A percentile compares a stretch with the other conserved stretches of the same genome.
phyloP scores from a whole-genome alignment of 176 grass and related monocot species.

The Carex pumila region DNA sequence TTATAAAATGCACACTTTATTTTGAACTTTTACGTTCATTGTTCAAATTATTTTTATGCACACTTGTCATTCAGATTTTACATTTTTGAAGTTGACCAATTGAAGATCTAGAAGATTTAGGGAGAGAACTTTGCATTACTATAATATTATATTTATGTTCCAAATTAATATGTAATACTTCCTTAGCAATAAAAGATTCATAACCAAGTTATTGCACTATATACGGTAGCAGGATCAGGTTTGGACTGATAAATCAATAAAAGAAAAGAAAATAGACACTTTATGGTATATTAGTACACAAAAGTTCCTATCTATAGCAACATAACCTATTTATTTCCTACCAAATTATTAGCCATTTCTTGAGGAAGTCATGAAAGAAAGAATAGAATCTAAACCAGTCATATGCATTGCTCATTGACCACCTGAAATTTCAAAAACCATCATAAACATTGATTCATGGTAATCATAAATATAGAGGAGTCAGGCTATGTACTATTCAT shows the following conservation, averaged over 20 bases:
- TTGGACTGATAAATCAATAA: neutral
- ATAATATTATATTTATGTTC: too few species aligned
- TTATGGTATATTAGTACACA: neutral
- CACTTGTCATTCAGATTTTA: too few species aligned
- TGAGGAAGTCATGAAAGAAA: neutral
- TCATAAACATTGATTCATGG: neutral
- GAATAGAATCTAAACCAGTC: neutral
- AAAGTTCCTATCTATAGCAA: neutral
- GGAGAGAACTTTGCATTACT: too few species aligned
- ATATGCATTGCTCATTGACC: neutral
- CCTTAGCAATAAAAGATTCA: neutral
- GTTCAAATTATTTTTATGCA: too few species aligned
- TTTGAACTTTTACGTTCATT: too few species aligned
- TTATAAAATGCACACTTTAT: too few species aligned
- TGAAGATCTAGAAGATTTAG: too few species aligned
- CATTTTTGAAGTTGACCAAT: too few species aligned
- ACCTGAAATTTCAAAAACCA: neutral
- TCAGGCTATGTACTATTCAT: too few species aligned
- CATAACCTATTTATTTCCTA: neutral
- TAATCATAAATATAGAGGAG: neutral
- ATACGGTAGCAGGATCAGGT: neutral
- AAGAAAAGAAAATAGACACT: neutral
- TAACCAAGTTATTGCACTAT: neutral
- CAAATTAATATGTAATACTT: too few species aligned
- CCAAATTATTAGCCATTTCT: neutral